Evolutionary conservation across 2,329 filamentous ascomycete genomes (phyloP), one percentile per base, ranked within the genome.

Genomic region (Microsporum canis): DNA sequence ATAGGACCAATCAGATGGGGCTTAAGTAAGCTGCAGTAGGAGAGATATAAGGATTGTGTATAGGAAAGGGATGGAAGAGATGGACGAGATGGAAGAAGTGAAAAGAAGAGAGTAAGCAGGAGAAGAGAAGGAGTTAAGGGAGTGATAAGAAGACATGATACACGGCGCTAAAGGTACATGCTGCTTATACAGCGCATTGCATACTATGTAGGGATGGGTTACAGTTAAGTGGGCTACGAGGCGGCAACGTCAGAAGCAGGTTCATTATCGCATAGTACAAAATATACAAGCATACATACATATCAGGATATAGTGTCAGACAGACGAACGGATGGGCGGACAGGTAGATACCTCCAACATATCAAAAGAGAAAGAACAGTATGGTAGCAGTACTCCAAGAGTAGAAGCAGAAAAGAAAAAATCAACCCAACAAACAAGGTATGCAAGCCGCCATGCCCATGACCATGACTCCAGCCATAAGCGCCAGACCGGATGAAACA

Each of bases 351-450:
- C 39, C 43, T 47, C 43, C 43, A 29, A 10, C 43, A 17, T 47
- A 12, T 43, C 55, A 33, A 56, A 60, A 55, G 23, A 39, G 41
- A 60, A 14, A 53, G 41, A 45, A 29, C 68, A 49, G 34, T 47
- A 60, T 49, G 29, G 29, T 34, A 38, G n/a, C 4, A 17, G 4
- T 43, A 43, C 39, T n/a, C 39, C 39, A n/a, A n/a, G 27, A 34
- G 31, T 34, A 33, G 31, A 34, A 34, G 31, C 31, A 33, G 31
- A n/a, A 55, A 5, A 7, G 17, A 31, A 53, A 23, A 55, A 55
- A 49, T n/a, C n/a, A 49, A 31, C 12, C 45, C 45, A 49, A 49
- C 12, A n/a, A 17, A 55, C 12, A 10, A 31, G 49, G 31, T 55
- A 55, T 55, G 49, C 45, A 49, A 23, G 45, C 45, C 49, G 31